phyloP scores from a whole-genome alignment of 129 eudicot genomes.

The Chrysanthemum seticuspe region DNA sequence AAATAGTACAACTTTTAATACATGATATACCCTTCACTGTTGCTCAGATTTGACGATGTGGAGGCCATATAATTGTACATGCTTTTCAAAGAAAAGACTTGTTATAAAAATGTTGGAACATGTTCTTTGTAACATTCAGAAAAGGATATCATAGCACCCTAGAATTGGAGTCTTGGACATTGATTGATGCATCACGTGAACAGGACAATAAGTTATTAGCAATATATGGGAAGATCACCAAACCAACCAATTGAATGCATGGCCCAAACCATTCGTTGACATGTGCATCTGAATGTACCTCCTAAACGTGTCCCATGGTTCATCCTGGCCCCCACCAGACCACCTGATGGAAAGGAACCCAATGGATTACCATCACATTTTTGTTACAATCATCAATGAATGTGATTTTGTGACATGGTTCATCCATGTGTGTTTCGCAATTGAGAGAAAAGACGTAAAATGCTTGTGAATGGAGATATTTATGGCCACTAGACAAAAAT shows the following conservation, averaged over 20 bases:
- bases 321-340: constrained; percentile 7
- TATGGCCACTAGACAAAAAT: too few species aligned
- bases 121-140: constrained; percentile 31
- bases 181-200: constrained; percentile 30
- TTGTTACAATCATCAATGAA: constrained; percentile 7
- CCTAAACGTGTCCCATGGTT: background rate
- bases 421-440: too few species aligned
- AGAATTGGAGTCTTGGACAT: constrained; percentile 26
- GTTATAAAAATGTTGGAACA: constrained; percentile 34
- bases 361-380: background rate
- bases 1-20: background rate
- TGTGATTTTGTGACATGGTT: too few species aligned
- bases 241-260: constrained; percentile 16
- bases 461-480: too few species aligned
- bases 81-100: constrained; percentile 24
- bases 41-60: constrained; percentile 25
- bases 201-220: constrained; percentile 4
- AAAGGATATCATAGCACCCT: constrained; percentile 25
- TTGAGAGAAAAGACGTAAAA: too few species aligned
- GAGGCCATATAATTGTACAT: constrained; percentile 13
- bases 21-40: constrained; percentile 9
- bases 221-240: constrained; percentile 20
- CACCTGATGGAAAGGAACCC: constrained; percentile 27
- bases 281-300: constrained; percentile 14
- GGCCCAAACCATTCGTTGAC: constrained; percentile 21